These are phyloP conservation scores for Betula pendula DNA, from an alignment of 306 rosid species.

Conservation along the genomic window DNA sequence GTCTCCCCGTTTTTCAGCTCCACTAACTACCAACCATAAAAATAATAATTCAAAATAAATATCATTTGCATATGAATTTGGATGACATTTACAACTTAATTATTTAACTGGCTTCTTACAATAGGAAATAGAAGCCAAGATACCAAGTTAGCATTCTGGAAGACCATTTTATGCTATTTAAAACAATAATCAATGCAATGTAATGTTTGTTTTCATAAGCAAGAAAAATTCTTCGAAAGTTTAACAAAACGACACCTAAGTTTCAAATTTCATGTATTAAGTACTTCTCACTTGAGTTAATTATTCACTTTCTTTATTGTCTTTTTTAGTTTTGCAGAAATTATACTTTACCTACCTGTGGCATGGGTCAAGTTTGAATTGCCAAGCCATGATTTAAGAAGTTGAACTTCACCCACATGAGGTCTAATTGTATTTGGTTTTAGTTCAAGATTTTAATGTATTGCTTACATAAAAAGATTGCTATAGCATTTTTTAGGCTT, in stretches of 20 bases:
- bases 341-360: no score
- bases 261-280: background rate
- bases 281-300: background rate
- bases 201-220: background rate
- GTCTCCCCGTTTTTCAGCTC: slow-evolving; percentile 97
- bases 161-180: background rate
- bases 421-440: background rate
- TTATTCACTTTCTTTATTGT: background rate
- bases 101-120: background rate
- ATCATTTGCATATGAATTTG: slow-evolving; percentile 10
- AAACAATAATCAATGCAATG: background rate
- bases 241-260: background rate
- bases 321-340: background rate
- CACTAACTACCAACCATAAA: slow-evolving; percentile 54
- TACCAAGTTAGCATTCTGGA: background rate
- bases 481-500: no score
- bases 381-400: background rate
- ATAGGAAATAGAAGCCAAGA: background rate
- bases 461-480: background rate
- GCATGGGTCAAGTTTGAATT: background rate
- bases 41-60: background rate
- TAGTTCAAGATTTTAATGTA: background rate
- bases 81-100: slow-evolving; percentile 1
- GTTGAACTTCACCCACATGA: background rate
- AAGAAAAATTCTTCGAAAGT: background rate